Percentiles rank a stretch among this genome's conserved stretches.
Evolutionary conservation across 257 asterid genomes (phyloP).

Genomic region (Plantago major): DNA sequence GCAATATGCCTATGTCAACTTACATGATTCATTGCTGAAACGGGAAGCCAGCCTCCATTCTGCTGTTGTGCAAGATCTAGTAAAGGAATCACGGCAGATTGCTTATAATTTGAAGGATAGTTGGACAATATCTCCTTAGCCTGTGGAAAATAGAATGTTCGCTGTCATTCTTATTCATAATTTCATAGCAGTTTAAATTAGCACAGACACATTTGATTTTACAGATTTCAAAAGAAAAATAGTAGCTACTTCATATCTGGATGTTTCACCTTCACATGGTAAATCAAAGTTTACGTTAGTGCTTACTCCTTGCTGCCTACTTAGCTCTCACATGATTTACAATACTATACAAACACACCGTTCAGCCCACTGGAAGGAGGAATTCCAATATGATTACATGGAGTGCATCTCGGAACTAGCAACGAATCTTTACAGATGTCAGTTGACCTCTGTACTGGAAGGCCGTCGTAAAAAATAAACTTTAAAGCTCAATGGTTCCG

Average conservation of each 20-base stretch:
- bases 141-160: conserved; percentile 35
- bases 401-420: conserved; percentile 1
- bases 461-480: too few relatives aligned
- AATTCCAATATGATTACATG: neutral
- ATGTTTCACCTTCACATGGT: conserved; percentile 8
- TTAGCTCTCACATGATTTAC: conserved; percentile 1
- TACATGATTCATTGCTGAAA: conserved; percentile 97
- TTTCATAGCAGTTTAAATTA: neutral
- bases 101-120: conserved; percentile 94
- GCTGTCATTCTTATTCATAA: conserved; percentile 6
- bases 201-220: neutral
- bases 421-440: too few relatives aligned
- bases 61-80: conserved; percentile 93
- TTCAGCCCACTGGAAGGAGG: neutral
- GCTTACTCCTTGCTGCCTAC: neutral
- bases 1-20: conserved; percentile 20
- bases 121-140: conserved; percentile 79
- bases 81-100: conserved; percentile 60
- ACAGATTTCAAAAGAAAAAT: conserved; percentile 12
- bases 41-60: conserved; percentile 98
- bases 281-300: neutral
- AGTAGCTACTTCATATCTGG: neutral
- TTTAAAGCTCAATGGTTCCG: too few relatives aligned
- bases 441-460: too few relatives aligned
- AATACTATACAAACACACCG: neutral